phyloP scores from a whole-genome alignment of 2,329 filamentous ascomycete species.

The Penicillium sp. region DNA sequence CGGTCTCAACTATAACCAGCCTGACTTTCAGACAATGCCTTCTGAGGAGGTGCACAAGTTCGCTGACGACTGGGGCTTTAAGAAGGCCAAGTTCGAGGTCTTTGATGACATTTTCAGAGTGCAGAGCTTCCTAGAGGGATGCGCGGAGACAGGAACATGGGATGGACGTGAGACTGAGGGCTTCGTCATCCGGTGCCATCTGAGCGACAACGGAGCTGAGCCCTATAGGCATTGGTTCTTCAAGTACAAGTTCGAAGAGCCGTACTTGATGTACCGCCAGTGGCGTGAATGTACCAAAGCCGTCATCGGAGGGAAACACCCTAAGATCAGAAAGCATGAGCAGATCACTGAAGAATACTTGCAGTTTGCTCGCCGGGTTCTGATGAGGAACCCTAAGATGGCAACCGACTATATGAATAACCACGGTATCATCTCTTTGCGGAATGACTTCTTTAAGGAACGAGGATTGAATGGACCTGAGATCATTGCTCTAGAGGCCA shows the following conservation, averaged over 20 bases:
- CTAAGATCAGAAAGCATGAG: slow-evolving; percentile 80
- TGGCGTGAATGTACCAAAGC: slow-evolving; percentile 97
- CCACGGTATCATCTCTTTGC: slow-evolving; percentile 89
- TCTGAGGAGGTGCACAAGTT: slow-evolving; percentile 82
- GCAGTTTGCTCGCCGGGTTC: slow-evolving; percentile 70
- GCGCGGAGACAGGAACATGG: slow-evolving; percentile 85
- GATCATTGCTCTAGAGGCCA: slow-evolving; percentile 68
- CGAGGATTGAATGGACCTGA: slow-evolving; percentile 85
- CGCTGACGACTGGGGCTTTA: slow-evolving; percentile 89
- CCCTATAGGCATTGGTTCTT: slow-evolving; percentile 96
- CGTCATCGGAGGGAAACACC: slow-evolving; percentile 70
- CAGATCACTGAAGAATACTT: slow-evolving; percentile 91
- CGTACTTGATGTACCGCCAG: slow-evolving; percentile 97
- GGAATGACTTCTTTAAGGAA: slow-evolving; percentile 80
- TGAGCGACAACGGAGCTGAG: slow-evolving; percentile 46
- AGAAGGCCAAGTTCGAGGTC: slow-evolving; percentile 75
- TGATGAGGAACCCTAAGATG: slow-evolving; percentile 66
- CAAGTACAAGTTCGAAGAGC: slow-evolving; percentile 99
- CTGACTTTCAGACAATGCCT: slow-evolving; percentile 83
- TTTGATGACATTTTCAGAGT: slow-evolving; percentile 73
- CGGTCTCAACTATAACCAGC: slow-evolving; percentile 93
- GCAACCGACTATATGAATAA: slow-evolving; percentile 75
- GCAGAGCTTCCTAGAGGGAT: slow-evolving; percentile 75
- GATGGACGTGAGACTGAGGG: slow-evolving; percentile 92
- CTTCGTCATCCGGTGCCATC: slow-evolving; percentile 90